Base-by-base conservation (phyloP, 1,284 basidiomycete species). In the Somion occarium region DNA sequence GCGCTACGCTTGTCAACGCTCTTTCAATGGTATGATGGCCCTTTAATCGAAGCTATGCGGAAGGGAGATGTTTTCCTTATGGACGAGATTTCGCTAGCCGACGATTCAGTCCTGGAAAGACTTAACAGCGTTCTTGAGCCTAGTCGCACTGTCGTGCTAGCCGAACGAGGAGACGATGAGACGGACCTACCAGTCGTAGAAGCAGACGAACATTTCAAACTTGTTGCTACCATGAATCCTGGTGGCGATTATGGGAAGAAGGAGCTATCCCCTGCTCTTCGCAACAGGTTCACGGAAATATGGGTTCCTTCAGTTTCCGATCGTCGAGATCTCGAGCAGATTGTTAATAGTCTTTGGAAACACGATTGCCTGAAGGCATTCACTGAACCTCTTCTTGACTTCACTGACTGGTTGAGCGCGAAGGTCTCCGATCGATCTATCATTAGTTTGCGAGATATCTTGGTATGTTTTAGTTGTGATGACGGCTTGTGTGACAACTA, bases 201-300 rank as follows among this genome's bases (percentile, higher is more conserved):
- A 25, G 93, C 92, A 1, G 65, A 73, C 12, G 68, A 75, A 2
- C 70, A 71, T 2, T 99, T 99, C 76, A 88, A 96, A 65, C 82
- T 99, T 37, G 76, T 98, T 0, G 95, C 97, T 1, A 99, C 97
- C 0, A 99, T 99, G 97, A 99, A 99, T 66, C 97, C 97, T 0
- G 97, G 97, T 30, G 97, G 97, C 34, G 97, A 99, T 66, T 99
- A 97, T 61, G 97, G 97, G 38, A 99, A 99, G 74, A 99, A 99
- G 67, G 97, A 99, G 66, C 76, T 99, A 2, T 98, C 95, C 0
- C 96, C 96, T 24, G 97, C 97, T 0, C 75, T 99, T 43, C 83
- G 97, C 23, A 99, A 99, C 71, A 86, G 97, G 13, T 99, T 99
- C 71, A 99, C 97, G 9, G 97, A 99, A 66, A 97, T 99, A 41